A percentile compares a stretch with the other conserved stretches of the same genome.
These are phyloP conservation scores for Boletellus ananas DNA, from an alignment of 768 basidiomycete genomes.

Conservation along the genomic window DNA sequence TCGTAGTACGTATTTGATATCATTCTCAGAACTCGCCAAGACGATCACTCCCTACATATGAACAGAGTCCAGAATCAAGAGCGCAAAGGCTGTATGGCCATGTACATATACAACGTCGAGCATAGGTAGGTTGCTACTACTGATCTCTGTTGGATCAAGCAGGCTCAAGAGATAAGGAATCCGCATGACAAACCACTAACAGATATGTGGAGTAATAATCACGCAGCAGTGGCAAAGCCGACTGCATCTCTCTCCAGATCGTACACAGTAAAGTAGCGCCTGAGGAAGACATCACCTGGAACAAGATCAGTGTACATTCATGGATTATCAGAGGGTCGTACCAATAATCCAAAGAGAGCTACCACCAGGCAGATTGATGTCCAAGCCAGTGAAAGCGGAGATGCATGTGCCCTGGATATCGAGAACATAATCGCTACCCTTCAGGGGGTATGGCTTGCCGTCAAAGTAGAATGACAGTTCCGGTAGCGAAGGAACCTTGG, in stretches of 20 bases:
- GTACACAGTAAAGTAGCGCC: conserved; percentile 90
- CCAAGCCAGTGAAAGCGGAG: conserved; percentile 87
- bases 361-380: conserved; percentile 73
- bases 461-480: conserved; percentile 80
- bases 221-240: conserved; percentile 66
- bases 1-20: too few relatives aligned
- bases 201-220: conserved; percentile 7
- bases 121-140: background rate
- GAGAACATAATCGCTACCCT: conserved; percentile 85
- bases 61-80: background rate
- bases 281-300: conserved; percentile 83
- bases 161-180: background rate
- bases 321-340: conserved; percentile 28
- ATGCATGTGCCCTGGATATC: conserved; percentile 91
- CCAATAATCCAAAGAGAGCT: conserved; percentile 89
- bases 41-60: background rate
- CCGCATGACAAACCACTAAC: background rate
- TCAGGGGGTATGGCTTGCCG: conserved; percentile 75
- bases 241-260: conserved; percentile 76
- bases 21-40: background rate
- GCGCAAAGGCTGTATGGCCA: background rate
- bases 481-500: conserved; percentile 79
- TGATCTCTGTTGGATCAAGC: conserved; percentile 13
- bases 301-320: conserved; percentile 5
- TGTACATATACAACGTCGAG: background rate